Conservation (phyloP, 2,329 filamentous ascomycete species). For the Madurella mycetomatis region DNA sequence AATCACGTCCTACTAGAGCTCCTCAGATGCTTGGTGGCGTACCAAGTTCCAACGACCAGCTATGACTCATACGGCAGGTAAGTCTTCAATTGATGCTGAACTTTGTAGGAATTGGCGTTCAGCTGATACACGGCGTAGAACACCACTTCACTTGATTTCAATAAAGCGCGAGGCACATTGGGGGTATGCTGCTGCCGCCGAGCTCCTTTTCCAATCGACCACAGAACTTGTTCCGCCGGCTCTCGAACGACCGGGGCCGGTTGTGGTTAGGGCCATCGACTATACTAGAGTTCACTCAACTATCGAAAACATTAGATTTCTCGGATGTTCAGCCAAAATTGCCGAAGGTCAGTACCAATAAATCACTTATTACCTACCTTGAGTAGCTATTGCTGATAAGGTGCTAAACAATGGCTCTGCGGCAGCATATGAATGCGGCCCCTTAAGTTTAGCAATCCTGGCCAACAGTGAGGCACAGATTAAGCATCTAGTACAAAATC, state of each 20-base stretch:
- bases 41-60: background rate
- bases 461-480: background rate
- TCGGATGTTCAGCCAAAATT: background rate
- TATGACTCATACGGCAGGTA: background rate
- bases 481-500: background rate
- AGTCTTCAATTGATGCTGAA: background rate
- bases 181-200: background rate
- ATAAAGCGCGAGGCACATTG: background rate
- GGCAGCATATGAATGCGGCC: conserved; percentile 4
- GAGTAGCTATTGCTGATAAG: background rate
- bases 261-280: no score
- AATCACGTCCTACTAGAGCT: background rate
- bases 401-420: background rate
- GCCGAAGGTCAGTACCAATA: background rate
- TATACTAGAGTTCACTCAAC: no score
- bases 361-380: background rate
- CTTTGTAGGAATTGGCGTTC: no score
- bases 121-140: background rate
- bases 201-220: background rate
- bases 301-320: background rate
- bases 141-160: background rate
- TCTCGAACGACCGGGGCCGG: background rate
- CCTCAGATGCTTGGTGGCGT: background rate
- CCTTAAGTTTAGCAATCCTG: conserved; percentile 2
- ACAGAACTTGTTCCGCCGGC: background rate